Conservation (phyloP, 805 yeast genomes). For the Ogataea nakhonphanomensis region DNA sequence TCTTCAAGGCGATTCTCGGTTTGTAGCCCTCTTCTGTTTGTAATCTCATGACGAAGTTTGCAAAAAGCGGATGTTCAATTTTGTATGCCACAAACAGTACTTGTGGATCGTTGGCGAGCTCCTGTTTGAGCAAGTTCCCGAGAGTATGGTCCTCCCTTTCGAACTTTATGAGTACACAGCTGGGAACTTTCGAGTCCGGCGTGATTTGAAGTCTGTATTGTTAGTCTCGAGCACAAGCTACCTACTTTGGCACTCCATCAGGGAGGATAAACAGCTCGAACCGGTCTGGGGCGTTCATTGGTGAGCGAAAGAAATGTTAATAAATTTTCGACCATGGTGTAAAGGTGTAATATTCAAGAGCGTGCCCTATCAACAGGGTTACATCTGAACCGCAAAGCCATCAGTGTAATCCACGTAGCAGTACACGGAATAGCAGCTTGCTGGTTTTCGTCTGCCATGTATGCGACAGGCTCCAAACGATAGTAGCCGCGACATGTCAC, state of each 20-base stretch:
- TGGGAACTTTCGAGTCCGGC: slow-evolving; percentile 93
- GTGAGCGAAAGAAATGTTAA: slow-evolving; percentile 12
- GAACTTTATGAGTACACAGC: slow-evolving; percentile 86
- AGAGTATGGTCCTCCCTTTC: slow-evolving; percentile 98
- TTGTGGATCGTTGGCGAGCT: slow-evolving; percentile 76
- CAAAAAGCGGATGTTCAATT: slow-evolving; percentile 96
- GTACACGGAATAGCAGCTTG: no score
- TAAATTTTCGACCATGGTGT: slow-evolving; percentile 10
- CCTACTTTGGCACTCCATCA: slow-evolving; percentile 94
- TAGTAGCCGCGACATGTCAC: slow-evolving; percentile 7
- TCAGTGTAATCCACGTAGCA: no score
- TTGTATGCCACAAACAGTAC: slow-evolving; percentile 98
- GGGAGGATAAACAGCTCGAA: slow-evolving; percentile 94
- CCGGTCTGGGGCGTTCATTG: slow-evolving; percentile 98
- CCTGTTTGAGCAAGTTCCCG: slow-evolving; percentile 85
- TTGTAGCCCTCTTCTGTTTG: slow-evolving; percentile 95
- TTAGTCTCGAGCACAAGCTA: not conserved
- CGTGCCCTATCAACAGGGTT: not conserved
- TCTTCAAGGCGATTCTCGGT: slow-evolving; percentile 85
- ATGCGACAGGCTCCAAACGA: no score
- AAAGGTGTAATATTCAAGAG: slow-evolving; percentile 4
- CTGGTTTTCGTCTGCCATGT: no score
- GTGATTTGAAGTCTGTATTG: slow-evolving; percentile 66
- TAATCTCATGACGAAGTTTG: slow-evolving; percentile 88
- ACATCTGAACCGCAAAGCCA: no score